Base-by-base conservation (phyloP, 441 rosid species). In the Brassica hybrid region DNA sequence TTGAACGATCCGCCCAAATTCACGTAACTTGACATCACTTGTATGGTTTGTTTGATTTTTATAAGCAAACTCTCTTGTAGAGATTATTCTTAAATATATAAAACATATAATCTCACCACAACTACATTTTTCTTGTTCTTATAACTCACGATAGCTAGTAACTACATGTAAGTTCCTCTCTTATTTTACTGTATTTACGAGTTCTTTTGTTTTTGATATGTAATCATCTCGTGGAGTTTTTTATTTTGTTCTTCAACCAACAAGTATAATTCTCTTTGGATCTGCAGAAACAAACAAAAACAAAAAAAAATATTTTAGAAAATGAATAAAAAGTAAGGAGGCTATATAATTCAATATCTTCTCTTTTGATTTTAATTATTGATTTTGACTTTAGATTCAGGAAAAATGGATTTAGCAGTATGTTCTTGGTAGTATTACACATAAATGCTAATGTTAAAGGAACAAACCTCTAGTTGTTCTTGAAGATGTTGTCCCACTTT, bases 91-190 rank as follows among this genome's bases (percentile, higher is more conserved):
- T 23, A 11, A 23, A 23, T 59, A 27, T 19, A 12, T 11, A 25
- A 60, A 23, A 19, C 27, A 63, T 25, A 25, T 9, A 16, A 38
- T 45, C 16, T 0, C 52, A 65, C 7, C 19, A 21, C 25, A n/a
- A 21, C 2, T 41, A 21, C 23, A 41, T 41, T 65, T 19, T 21
- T 7, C 16, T 19, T 13, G 1, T 70, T 56, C 18, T 18, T 25
- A 18, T 57, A 36, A 36, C 34, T 34, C 66, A 59, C 6, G 56
- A 59, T 71, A 71, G 36, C 30, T 11, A 65, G 54, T 65, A 65
- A 3, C 52, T 57, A 34, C 21, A 70, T 19, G 17, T 57, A 60
- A 21, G 18, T 45, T 17, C 32, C 13, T 7, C 6, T 12, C 19
- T 48, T 43, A 30, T 4, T 30, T 30, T 30, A 30, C 7, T 30